Base-by-base conservation (phyloP, 2,329 filamentous ascomycete species). In the Fusarium bactridioides region DNA sequence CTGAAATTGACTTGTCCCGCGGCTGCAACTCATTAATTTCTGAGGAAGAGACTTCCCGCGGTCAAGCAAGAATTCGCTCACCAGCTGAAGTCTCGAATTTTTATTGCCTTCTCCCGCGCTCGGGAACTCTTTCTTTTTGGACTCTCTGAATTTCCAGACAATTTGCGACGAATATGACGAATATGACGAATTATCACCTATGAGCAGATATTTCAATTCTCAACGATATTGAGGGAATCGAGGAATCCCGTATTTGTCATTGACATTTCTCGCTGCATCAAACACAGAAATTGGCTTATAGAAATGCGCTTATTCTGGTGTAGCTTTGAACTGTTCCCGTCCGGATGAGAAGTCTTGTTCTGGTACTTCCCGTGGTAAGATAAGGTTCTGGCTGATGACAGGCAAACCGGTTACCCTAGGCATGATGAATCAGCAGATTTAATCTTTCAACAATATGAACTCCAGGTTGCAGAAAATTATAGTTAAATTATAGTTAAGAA, bases 161-260 rank as follows among this genome's bases (percentile, higher is more conserved):
- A 21, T 25, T 4, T 16, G 31, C 48, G 31, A 21, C 7, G n/a
- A 21, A 21, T 0, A 13, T 33, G 31, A 21, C 7, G n/a, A 21
- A 21, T 0, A 13, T 33, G 48, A 27, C 12, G 13, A 21, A 37
- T 16, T 16, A 27, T 27, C 12, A 4, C 23, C 0, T 12, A 7
- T 16, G 0, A 21, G 31, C 10, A 7, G 10, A 12, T 37, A 9
- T 21, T 15, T 25, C 18, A 11, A 6, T 37, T 21, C 11, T 23
- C 21, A 3, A 7, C 11, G 3, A 0, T n/a, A 9, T 31, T 7
- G 9, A 29, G 7, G 10, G 3, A 10, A 33, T 4, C 2, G 10
- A 27, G 13, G 3, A 11, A 25, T 3, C 3, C 3, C 3, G 7
- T 4, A 12, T 16, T 4, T 16, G 18, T 3, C 18, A 25, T 25